Base-by-base conservation (phyloP, 345 rosid genomes). In the Hibiscus tridactylites region DNA sequence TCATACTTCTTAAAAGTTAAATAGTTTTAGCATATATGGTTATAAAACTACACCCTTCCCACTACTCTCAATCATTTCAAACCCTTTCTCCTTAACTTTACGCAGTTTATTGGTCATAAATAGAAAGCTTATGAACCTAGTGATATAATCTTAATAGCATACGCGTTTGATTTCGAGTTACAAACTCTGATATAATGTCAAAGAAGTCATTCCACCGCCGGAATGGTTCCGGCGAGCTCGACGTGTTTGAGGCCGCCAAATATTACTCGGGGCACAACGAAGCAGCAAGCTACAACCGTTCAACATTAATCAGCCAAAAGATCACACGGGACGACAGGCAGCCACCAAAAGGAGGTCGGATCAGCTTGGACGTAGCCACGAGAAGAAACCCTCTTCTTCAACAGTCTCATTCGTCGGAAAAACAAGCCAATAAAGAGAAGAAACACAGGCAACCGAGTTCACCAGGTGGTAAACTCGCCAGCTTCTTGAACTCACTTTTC, bases 401-500 rank as follows among this genome's bases (percentile, higher is more conserved):
- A 35, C 88, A 71, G 26, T 17, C 85, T 71, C 82, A 61, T 54
- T 68, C 60, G 53, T 69, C 53, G 37, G 87, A 80, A 49, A 81
- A 83, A 73, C 83, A 79, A 76, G 59, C 2, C 28, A 93, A 85
- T 8, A 42, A 42, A 67, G 87, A 86, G 74, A 88, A 85, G 76
- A 90, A 87, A 68, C 80, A 79, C 76, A 85, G 86, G 85, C 93
- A 88, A 74, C 97, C 98, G 1, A 90, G 91, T 76, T 94, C 98
- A 10, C 98, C 98, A 0, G 98, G 96, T 1, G 95, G 95, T 6
- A 82, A 79, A 74, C 87, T 94, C 26, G 96, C 96, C 1, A 91
- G 88, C 79, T 94, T 94, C 87, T 80, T 94, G 86, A 94, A 88
- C 82, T 90, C 97, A 65, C 76, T 91, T 29, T 91, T 94, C 83